phyloP scores from a whole-genome alignment of 306 rosid genomes.

The Vigna angularis region DNA sequence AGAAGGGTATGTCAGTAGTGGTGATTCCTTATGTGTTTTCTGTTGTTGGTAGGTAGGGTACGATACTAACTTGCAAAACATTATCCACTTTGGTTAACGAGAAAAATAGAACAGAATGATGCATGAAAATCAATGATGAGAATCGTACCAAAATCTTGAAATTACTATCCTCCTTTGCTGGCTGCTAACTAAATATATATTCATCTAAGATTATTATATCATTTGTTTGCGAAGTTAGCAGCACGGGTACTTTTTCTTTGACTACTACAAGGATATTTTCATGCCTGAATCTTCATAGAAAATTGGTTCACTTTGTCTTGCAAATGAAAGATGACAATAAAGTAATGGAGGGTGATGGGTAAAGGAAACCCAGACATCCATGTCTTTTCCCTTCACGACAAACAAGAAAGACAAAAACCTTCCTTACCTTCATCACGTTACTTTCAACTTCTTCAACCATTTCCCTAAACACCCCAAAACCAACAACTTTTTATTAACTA shows the following conservation, averaged over 20 bases:
- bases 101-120: slow-evolving; percentile 27
- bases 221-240: slow-evolving; percentile 1
- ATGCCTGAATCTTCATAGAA: slow-evolving; percentile 48
- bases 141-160: slow-evolving; percentile 40
- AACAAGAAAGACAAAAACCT: slow-evolving; percentile 31
- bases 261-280: slow-evolving; percentile 42
- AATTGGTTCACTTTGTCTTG: slow-evolving; percentile 46
- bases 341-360: slow-evolving; percentile 31
- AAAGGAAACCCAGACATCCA: slow-evolving; percentile 33
- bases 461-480: neutral
- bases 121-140: slow-evolving; percentile 34
- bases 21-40: slow-evolving; percentile 32
- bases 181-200: slow-evolving; percentile 22
- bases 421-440: slow-evolving; percentile 21
- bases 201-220: slow-evolving; percentile 26
- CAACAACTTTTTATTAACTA: too few species aligned
- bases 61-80: slow-evolving; percentile 33
- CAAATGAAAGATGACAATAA: slow-evolving; percentile 36
- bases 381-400: slow-evolving; percentile 45
- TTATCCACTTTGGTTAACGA: slow-evolving; percentile 31
- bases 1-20: slow-evolving; percentile 34
- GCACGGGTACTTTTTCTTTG: slow-evolving; percentile 36
- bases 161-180: slow-evolving; percentile 1
- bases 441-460: slow-evolving; percentile 31
- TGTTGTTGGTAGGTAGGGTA: slow-evolving; percentile 34